Percentiles rank a stretch among this genome's conserved stretches.
Evolutionary conservation across 2,329 filamentous ascomycete species (phyloP).

Genomic region (Aphanocladium album): DNA sequence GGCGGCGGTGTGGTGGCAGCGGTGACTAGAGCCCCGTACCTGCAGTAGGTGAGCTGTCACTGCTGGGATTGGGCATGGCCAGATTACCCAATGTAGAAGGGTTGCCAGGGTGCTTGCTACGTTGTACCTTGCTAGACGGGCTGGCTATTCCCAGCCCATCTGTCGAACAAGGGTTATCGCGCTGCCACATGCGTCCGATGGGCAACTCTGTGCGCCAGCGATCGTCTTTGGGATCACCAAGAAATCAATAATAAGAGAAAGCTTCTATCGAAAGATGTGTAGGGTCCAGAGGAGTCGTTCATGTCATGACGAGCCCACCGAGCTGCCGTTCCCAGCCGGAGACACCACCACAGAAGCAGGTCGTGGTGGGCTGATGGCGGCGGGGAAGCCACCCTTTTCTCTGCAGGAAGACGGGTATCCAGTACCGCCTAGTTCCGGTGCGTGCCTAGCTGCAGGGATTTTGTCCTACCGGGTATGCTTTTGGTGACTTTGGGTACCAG

Average conservation of each 20-base stretch:
- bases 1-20: slow-evolving; percentile 10
- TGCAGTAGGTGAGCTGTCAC: slow-evolving; percentile 5
- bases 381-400: background rate
- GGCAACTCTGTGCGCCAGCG: background rate
- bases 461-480: background rate
- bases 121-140: background rate
- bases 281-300: background rate
- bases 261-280: background rate
- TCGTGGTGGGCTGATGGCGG: background rate
- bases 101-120: background rate
- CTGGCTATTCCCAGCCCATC: background rate
- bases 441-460: background rate
- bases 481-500: background rate
- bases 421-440: background rate
- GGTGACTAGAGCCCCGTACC: slow-evolving; percentile 6
- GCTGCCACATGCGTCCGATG: background rate
- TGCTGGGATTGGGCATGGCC: slow-evolving; percentile 1
- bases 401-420: background rate
- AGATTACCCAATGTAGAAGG: slow-evolving; percentile 1
- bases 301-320: background rate
- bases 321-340: background rate
- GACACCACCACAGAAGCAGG: background rate
- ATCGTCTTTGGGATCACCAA: background rate
- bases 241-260: background rate
- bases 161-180: background rate